Base-by-base conservation (phyloP, 2,329 filamentous ascomycete species). In the Arthrobotrys pseudoclavata region DNA sequence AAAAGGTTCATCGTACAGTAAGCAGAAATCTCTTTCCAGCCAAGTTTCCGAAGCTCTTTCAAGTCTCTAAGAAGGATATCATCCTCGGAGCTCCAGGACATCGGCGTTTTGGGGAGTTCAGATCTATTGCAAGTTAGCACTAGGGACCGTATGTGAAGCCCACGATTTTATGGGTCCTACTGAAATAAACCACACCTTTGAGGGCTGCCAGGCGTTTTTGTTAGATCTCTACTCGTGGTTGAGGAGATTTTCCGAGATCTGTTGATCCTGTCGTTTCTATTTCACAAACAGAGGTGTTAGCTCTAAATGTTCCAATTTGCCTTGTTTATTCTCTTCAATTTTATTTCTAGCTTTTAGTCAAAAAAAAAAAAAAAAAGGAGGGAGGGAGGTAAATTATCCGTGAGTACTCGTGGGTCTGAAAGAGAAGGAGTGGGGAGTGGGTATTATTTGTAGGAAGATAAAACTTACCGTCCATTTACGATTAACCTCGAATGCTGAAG, bases 1-100 rank as follows among this genome's bases (percentile, higher is more conserved):
- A 24, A 18, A 31, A 29, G 24, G 3, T 20, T 20, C 63, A 60
- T 70, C 81, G 52, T 79, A 82, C 81, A 82, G 66, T 82, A 81
- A 67, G 81, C 81, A 24, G 81, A 81, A n/a, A 82, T 82, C 72
- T 82, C 81, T 61, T 82, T 82, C 81, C 81, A 82, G 12, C 81
- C 81, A 62, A 82, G 79, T 52, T 81, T 80, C 50, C 81, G 79
- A n/a, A 81, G 80, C 64, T 82, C 81, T 70, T 82, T 82, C 37
- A 82, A 69, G 72, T 81, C 80, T 64, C 81, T 79, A 22, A 82
- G 79, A 29, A 82, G 71, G 31, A 81, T 77, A 71, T 82, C 81
- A 48, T 82, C 81, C 61, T 81, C 79, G 24, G 81, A 81, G 63
- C 81, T 81, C 81, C 81, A 82, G 15, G 80, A 81, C 79, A 82